Evolutionary conservation across 164 flowering plant genomes (phyloP).

Genomic region (Chloranthus sessilifolius): DNA sequence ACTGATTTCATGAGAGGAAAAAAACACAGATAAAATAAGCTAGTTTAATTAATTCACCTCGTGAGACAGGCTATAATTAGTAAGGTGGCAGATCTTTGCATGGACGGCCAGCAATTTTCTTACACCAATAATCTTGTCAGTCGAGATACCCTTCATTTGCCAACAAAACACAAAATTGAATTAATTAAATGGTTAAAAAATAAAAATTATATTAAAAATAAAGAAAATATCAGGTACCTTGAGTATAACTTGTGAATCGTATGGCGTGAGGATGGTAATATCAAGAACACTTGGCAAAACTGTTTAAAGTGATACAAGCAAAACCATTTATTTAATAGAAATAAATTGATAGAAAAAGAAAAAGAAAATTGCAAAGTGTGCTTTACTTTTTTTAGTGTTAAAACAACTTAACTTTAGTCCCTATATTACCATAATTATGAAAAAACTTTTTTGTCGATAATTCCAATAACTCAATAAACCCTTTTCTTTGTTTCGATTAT

Average conservation of each 20-base stretch:
- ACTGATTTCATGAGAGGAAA: no score
- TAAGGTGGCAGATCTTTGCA: conserved; percentile 85
- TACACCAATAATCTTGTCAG: conserved; percentile 88
- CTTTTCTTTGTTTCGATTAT: no score
- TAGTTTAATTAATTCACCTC: conserved; percentile 52
- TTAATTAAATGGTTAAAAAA: neutral
- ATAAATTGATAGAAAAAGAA: conserved; percentile 3
- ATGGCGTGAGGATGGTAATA: conserved; percentile 71
- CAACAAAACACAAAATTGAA: neutral
- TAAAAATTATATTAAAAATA: neutral
- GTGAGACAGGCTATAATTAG: conserved; percentile 81
- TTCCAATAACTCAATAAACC: no score
- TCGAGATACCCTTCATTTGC: conserved; percentile 77
- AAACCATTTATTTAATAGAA: no score
- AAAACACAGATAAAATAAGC: no score
- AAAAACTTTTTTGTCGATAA: no score
- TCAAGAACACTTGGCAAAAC: conserved; percentile 79
- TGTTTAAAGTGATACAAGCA: no score
- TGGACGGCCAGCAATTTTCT: conserved; percentile 60
- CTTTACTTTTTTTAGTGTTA: no score
- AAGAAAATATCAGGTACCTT: conserved; percentile 39
- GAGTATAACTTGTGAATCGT: conserved; percentile 65
- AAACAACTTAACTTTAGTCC: no score
- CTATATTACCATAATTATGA: no score
- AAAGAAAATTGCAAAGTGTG: neutral